A percentile compares a stretch with the other conserved stretches of the same genome.
These are phyloP conservation scores for Saccharomycopsis sp. DNA, from an alignment of 805 yeast species.

Conservation along the genomic window DNA sequence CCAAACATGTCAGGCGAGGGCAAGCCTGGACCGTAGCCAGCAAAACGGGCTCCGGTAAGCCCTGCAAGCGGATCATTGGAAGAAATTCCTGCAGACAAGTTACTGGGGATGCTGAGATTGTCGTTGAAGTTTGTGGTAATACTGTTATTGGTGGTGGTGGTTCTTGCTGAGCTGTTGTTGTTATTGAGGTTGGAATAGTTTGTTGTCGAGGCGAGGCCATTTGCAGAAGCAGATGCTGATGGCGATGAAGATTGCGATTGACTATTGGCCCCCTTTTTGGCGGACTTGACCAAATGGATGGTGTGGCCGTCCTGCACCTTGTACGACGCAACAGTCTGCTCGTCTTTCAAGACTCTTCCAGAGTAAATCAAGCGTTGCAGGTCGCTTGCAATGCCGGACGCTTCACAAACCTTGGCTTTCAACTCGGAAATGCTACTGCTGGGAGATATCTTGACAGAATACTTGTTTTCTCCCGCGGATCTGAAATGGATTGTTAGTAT, in stretches of 20 bases:
- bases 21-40: slow-evolving; percentile 75
- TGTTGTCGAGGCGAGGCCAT: slow-evolving; percentile 24
- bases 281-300: slow-evolving; percentile 81
- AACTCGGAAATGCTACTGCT: slow-evolving; percentile 54
- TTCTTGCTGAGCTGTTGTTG: slow-evolving; percentile 22
- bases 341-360: slow-evolving; percentile 86
- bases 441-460: slow-evolving; percentile 49
- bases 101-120: slow-evolving; percentile 65
- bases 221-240: too few species aligned
- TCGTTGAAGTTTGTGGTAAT: too few species aligned
- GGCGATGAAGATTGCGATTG: slow-evolving; percentile 22
- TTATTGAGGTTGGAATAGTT: slow-evolving; percentile 25
- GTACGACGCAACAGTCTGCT: slow-evolving; percentile 63
- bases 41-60: slow-evolving; percentile 90
- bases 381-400: slow-evolving; percentile 59
- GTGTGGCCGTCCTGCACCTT: slow-evolving; percentile 82
- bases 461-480: slow-evolving; percentile 66
- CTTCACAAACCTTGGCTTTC: slow-evolving; percentile 53
- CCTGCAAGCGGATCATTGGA: slow-evolving; percentile 87
- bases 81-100: slow-evolving; percentile 80
- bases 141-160: slow-evolving; percentile 13
- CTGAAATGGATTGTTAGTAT: slow-evolving; percentile 3
- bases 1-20: slow-evolving; percentile 88
- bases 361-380: slow-evolving; percentile 86
- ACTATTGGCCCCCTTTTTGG: slow-evolving; percentile 35